Percentiles rank a stretch among this genome's conserved stretches.
phyloP scores from a whole-genome alignment of 108 stramenopile genomes.

The Tribonema minus region DNA sequence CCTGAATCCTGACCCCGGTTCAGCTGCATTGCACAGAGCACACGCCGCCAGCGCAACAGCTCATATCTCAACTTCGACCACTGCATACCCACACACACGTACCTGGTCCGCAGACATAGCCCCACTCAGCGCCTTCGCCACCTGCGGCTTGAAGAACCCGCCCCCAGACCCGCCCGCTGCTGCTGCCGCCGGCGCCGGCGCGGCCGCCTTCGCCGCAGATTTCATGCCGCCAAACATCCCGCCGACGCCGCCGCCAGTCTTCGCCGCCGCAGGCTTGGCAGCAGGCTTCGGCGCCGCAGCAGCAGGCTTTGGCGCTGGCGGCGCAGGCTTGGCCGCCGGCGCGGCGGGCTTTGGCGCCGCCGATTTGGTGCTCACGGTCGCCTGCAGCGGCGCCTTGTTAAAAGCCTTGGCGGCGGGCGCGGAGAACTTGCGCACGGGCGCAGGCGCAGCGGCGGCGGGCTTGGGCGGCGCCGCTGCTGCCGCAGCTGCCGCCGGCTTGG shows the following conservation, averaged over 20 bases:
- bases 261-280: background rate
- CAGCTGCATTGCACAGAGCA: too few relatives aligned
- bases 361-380: too few relatives aligned
- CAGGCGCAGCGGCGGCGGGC: too few relatives aligned
- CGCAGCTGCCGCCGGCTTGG: too few relatives aligned
- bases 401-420: too few relatives aligned
- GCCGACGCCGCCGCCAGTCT: background rate
- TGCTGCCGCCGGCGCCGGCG: too few relatives aligned
- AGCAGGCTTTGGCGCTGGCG: background rate
- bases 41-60: background rate
- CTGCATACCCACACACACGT: background rate
- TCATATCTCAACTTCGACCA: background rate
- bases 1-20: too few relatives aligned
- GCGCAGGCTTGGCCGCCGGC: background rate
- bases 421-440: too few relatives aligned
- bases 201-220: too few relatives aligned
- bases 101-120: background rate
- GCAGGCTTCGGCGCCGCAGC: background rate
- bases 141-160: background rate
- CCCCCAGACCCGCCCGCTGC: background rate
- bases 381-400: too few relatives aligned
- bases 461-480: too few relatives aligned
- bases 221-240: background rate
- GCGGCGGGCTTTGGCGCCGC: background rate
- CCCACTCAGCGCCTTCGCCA: background rate